phyloP scores from a whole-genome alignment of 495 filamentous ascomycete species.

The Neurospora sp. region DNA sequence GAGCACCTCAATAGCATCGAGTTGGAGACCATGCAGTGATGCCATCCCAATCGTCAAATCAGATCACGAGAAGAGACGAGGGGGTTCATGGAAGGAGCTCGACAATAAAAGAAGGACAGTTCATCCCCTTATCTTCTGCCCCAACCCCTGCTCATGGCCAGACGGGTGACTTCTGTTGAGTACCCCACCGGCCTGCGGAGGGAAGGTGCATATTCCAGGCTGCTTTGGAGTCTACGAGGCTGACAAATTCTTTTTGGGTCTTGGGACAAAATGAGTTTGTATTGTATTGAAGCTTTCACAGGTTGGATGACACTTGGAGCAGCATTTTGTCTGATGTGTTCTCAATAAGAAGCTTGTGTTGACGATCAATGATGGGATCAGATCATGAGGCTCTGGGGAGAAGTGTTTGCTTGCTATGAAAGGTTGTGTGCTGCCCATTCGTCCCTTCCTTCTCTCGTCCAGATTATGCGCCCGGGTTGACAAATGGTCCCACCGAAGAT shows the following conservation, averaged over 20 bases:
- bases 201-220: not conserved
- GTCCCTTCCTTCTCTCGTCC: not conserved
- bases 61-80: not conserved
- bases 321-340: not conserved
- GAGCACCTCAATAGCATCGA: not conserved
- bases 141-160: not conserved
- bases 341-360: not conserved
- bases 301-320: not conserved
- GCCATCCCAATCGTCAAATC: not conserved
- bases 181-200: not conserved
- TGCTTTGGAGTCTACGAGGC: not conserved
- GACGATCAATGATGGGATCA: no score
- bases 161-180: not conserved
- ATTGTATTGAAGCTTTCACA: not conserved
- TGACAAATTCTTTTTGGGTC: not conserved
- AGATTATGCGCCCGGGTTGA: not conserved
- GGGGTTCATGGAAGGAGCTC: not conserved
- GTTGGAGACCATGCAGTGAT: not conserved
- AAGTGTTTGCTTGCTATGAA: not conserved
- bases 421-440: not conserved
- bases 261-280: not conserved
- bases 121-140: not conserved
- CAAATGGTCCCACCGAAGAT: not conserved
- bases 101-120: not conserved
- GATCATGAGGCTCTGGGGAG: not conserved